Conservation (phyloP, 2,329 filamentous ascomycete genomes). For the Ambrosiella xylebori region DNA sequence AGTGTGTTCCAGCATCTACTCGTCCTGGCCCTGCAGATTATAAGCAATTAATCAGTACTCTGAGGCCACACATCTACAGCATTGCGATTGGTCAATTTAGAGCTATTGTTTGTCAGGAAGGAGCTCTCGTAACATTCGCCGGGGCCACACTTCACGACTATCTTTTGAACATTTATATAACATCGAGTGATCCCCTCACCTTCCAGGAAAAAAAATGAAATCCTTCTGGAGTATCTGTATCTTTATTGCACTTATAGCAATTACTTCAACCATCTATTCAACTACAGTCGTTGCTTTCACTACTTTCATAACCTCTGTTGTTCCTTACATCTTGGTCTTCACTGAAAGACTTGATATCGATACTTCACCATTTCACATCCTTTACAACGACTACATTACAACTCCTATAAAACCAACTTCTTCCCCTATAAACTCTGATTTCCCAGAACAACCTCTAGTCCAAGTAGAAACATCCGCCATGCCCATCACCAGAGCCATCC, state of each 20-base stretch:
- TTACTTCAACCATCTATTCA: background rate
- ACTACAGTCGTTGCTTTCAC: background rate
- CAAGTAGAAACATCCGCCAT: slow-evolving; percentile 29
- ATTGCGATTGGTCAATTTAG: background rate
- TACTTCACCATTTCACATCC: background rate
- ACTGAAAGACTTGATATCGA: background rate
- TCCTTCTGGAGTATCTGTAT: slow-evolving; percentile 4
- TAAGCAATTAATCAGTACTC: background rate
- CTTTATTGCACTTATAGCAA: slow-evolving; percentile 6
- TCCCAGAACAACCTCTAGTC: slow-evolving; percentile 17
- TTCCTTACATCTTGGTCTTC: background rate
- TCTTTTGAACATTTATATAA: background rate
- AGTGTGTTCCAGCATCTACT: background rate
- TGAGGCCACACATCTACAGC: background rate
- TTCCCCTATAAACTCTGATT: background rate
- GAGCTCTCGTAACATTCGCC: background rate
- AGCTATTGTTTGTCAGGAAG: background rate
- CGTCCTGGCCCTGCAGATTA: background rate
- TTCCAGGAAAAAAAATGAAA: slow-evolving; percentile 4
- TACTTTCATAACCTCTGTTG: background rate
- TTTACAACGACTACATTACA: background rate
- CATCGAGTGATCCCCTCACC: background rate
- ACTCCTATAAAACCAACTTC: background rate
- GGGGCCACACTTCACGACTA: background rate
- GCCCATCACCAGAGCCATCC: slow-evolving; percentile 57